phyloP scores from a whole-genome alignment of 2,329 filamentous ascomycete species.

The Alternaria metachromatica region DNA sequence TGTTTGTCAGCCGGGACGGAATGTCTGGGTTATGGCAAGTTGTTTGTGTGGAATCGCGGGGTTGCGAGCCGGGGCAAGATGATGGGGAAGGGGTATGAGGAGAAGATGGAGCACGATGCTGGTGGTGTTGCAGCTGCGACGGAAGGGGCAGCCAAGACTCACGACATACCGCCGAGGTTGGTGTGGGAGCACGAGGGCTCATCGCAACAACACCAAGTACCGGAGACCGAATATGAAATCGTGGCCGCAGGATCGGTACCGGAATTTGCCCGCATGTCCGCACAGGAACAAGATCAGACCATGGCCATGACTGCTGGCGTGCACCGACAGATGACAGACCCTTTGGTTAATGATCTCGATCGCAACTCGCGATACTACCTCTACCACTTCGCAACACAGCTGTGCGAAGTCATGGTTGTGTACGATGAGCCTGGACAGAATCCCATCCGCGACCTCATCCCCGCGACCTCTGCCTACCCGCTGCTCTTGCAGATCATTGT shows the following conservation, averaged over 20 bases:
- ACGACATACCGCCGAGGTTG: slow-evolving; percentile 20
- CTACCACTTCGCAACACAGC: slow-evolving; percentile 55
- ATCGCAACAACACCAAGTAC: slow-evolving; percentile 6
- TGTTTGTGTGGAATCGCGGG: slow-evolving; percentile 66
- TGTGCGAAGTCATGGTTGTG: slow-evolving; percentile 63
- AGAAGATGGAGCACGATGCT: slow-evolving; percentile 22
- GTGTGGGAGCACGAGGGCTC: slow-evolving; percentile 22
- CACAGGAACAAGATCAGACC: slow-evolving; percentile 12
- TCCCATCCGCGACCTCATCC: slow-evolving; percentile 57
- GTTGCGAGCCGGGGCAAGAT: slow-evolving; percentile 60
- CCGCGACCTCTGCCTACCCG: slow-evolving; percentile 53
- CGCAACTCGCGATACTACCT: slow-evolving; percentile 55
- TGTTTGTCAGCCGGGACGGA: slow-evolving; percentile 62
- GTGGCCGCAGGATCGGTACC: neutral
- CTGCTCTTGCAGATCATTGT: slow-evolving; percentile 56
- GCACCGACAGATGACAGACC: slow-evolving; percentile 59
- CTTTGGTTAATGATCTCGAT: slow-evolving; percentile 62
- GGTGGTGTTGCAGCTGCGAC: slow-evolving; percentile 6
- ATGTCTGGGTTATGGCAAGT: slow-evolving; percentile 67
- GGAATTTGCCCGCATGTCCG: neutral
- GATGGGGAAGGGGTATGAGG: slow-evolving; percentile 61
- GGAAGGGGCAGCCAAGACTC: slow-evolving; percentile 36
- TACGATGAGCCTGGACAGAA: slow-evolving; percentile 56
- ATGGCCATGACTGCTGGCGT: slow-evolving; percentile 37
- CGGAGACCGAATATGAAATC: neutral